phyloP scores from a whole-genome alignment of 2,329 filamentous ascomycete species.

The Raffaelea albimanens region DNA sequence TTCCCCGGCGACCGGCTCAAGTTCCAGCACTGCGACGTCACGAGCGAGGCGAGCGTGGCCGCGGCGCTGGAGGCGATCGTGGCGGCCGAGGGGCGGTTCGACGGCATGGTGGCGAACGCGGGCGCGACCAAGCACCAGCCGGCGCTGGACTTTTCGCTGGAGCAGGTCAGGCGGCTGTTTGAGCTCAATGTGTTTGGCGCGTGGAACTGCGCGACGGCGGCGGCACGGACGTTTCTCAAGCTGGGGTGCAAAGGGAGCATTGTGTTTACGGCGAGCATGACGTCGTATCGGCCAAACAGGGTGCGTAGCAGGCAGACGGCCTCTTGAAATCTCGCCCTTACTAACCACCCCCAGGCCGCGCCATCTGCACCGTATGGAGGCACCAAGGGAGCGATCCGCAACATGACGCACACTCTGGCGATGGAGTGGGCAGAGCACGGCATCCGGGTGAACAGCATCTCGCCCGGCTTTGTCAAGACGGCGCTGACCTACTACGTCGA shows the following conservation, averaged over 20 bases:
- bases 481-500: slow-evolving; percentile 41
- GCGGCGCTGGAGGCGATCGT: slow-evolving; percentile 30
- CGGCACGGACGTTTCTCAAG: slow-evolving; percentile 31
- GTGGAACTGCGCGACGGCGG: slow-evolving; percentile 34
- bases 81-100: slow-evolving; percentile 26
- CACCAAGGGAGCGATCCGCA: slow-evolving; percentile 32
- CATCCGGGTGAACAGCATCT: slow-evolving; percentile 36
- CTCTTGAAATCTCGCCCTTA: too few relatives aligned
- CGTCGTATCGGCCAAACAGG: slow-evolving; percentile 37
- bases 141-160: slow-evolving; percentile 30
- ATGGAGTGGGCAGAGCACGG: slow-evolving; percentile 21
- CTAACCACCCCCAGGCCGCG: too few relatives aligned
- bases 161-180: slow-evolving; percentile 29
- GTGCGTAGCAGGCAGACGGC: too few relatives aligned
- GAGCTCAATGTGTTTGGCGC: slow-evolving; percentile 37
- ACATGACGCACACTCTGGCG: slow-evolving; percentile 29
- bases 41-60: slow-evolving; percentile 28
- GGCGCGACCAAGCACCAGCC: slow-evolving; percentile 35
- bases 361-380: slow-evolving; percentile 39
- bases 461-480: slow-evolving; percentile 32
- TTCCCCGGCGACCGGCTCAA: slow-evolving; percentile 28
- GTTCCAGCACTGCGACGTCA: slow-evolving; percentile 37
- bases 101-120: slow-evolving; percentile 31
- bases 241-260: slow-evolving; percentile 18
- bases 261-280: slow-evolving; percentile 38